A percentile compares a stretch with the other conserved stretches of the same genome.
phyloP scores from a whole-genome alignment of 306 rosid genomes.

The Prunus padus region DNA sequence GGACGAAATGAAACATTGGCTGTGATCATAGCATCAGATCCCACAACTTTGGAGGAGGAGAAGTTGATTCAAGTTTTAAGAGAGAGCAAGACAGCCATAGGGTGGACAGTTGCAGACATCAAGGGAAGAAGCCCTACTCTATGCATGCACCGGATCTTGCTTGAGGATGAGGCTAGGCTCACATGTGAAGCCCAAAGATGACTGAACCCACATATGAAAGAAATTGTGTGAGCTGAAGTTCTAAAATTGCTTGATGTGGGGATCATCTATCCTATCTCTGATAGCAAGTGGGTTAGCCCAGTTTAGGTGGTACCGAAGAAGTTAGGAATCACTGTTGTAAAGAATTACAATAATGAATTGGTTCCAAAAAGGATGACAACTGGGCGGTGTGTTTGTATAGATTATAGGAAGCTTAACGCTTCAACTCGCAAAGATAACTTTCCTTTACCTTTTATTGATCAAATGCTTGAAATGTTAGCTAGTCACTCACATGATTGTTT shows the following conservation, averaged over 20 bases:
- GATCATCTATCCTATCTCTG: not conserved
- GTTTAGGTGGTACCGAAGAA: conserved; percentile 1
- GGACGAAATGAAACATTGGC: too few relatives aligned
- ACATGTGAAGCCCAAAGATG: not conserved
- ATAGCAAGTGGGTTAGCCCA: too few relatives aligned
- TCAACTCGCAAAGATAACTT: not conserved
- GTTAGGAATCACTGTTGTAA: not conserved
- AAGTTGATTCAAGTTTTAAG: not conserved
- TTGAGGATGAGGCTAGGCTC: not conserved
- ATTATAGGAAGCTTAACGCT: not conserved
- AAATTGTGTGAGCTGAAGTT: not conserved
- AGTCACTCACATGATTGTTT: not conserved
- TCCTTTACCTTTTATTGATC: too few relatives aligned
- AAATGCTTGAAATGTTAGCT: not conserved
- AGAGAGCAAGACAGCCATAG: not conserved
- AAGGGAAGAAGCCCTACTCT: not conserved
- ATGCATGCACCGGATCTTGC: not conserved
- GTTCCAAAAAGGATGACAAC: not conserved
- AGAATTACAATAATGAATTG: not conserved
- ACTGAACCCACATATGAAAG: not conserved
- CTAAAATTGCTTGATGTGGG: not conserved
- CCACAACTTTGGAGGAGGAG: too few relatives aligned
- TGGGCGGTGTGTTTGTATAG: not conserved
- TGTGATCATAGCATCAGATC: too few relatives aligned
- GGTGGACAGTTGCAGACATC: not conserved